phyloP scores from a whole-genome alignment of 257 asterid genomes.

The Orobanche coerulescens region DNA sequence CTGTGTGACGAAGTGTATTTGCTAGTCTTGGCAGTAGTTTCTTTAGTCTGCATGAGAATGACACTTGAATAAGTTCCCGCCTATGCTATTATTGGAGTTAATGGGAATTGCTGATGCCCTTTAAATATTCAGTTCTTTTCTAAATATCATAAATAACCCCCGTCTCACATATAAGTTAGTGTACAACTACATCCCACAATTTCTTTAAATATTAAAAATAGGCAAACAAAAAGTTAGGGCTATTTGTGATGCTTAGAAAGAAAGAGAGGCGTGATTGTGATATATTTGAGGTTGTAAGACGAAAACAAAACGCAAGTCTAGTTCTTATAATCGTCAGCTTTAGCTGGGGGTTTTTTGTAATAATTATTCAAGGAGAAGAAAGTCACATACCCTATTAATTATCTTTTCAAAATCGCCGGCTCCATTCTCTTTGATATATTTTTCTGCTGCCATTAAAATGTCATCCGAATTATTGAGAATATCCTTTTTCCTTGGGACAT shows the following conservation, averaged over 20 bases:
- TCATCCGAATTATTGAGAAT: constrained; percentile 60
- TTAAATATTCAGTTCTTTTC: too few relatives aligned
- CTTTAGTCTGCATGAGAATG: constrained; percentile 40
- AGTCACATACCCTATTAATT: constrained; percentile 51
- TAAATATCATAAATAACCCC: too few relatives aligned
- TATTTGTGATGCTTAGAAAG: too few relatives aligned
- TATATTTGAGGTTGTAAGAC: too few relatives aligned
- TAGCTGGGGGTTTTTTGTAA: background rate
- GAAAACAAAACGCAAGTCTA: background rate
- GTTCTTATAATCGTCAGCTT: background rate
- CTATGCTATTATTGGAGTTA: background rate
- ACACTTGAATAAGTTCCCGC: too few relatives aligned
- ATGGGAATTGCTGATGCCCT: background rate
- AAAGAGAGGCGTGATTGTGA: too few relatives aligned
- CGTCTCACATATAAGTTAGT: too few relatives aligned
- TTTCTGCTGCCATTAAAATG: constrained; percentile 74
- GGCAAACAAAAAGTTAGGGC: too few relatives aligned
- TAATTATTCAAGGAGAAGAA: background rate
- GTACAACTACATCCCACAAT: too few relatives aligned
- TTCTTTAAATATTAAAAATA: too few relatives aligned
- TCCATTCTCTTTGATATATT: constrained; percentile 62
- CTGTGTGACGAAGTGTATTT: constrained; percentile 39
- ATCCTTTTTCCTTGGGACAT: constrained; percentile 63
- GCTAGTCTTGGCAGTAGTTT: constrained; percentile 32
- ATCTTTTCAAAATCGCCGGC: constrained; percentile 61